These are phyloP conservation scores for Fomitopsis pulvina DNA, from an alignment of 768 basidiomycete genomes.

Conservation along the genomic window DNA sequence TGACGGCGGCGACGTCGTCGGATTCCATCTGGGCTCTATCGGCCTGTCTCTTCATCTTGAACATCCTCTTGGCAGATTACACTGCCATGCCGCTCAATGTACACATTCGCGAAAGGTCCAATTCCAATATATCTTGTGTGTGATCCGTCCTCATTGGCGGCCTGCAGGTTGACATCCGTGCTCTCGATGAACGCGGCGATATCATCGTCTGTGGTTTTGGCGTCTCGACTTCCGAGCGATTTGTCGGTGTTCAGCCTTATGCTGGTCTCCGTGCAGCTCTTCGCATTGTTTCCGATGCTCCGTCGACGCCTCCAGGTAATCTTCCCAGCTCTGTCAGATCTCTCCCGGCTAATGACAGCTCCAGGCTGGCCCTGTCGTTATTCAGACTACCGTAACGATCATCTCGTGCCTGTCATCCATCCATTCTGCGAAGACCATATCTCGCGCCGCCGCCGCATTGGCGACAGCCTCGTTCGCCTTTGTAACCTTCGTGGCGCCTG, in stretches of 20 bases:
- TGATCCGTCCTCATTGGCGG: constrained; percentile 5
- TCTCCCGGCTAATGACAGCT: constrained; percentile 1
- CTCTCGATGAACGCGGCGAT: constrained; percentile 89
- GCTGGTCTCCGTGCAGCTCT: constrained; percentile 74
- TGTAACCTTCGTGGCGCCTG: constrained; percentile 70
- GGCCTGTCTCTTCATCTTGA: constrained; percentile 77
- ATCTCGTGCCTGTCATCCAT: constrained; percentile 44
- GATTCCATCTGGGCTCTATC: constrained; percentile 97
- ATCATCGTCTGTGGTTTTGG: constrained; percentile 88
- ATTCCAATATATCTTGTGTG: neutral
- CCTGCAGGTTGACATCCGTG: constrained; percentile 68
- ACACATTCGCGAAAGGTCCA: constrained; percentile 53
- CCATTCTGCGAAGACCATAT: constrained; percentile 45
- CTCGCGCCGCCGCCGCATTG: constrained; percentile 47
- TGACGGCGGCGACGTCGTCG: constrained; percentile 92
- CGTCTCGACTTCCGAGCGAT: constrained; percentile 81
- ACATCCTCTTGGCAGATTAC: constrained; percentile 82
- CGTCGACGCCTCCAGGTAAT: constrained; percentile 66
- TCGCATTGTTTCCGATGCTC: constrained; percentile 79
- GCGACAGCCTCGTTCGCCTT: constrained; percentile 43
- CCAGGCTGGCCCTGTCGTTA: constrained; percentile 39
- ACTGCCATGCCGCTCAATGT: constrained; percentile 39
- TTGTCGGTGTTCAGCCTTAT: constrained; percentile 85
- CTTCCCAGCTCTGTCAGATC: constrained; percentile 2
- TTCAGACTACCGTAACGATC: constrained; percentile 51